Evolutionary conservation across 2,329 filamentous ascomycete species (phyloP).

Genomic region (Graphium sp.): DNA sequence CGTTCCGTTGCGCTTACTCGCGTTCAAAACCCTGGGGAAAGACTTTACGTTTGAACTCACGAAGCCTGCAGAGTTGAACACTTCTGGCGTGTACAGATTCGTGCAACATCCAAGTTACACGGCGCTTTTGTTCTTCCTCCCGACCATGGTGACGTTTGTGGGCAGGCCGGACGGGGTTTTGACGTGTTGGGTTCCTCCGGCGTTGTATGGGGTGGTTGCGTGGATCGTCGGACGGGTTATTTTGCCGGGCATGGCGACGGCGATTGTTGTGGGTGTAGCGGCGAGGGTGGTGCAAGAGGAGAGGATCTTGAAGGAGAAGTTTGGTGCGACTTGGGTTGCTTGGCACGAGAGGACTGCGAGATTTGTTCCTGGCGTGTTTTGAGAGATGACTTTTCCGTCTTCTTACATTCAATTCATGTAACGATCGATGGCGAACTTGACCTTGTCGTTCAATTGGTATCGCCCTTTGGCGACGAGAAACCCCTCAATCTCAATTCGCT

Average conservation of each 20-base stretch:
- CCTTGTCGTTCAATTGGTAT: no score
- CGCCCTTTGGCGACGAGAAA: no score
- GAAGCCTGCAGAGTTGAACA: constrained; percentile 25
- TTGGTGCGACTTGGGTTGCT: constrained; percentile 27
- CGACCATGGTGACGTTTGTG: constrained; percentile 5
- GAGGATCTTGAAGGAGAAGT: constrained; percentile 25
- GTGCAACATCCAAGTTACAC: constrained; percentile 36
- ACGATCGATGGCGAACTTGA: no score
- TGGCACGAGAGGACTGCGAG: constrained; percentile 29
- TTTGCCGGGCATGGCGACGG: constrained; percentile 5
- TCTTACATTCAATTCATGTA: no score
- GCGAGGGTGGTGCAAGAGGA: constrained; percentile 29
- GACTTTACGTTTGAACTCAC: constrained; percentile 36
- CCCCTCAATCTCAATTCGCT: no score
- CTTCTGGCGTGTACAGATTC: constrained; percentile 26
- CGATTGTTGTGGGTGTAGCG: constrained; percentile 11
- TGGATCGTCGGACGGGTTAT: constrained; percentile 4
- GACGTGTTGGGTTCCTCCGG: constrained; percentile 19
- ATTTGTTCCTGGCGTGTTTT: no score
- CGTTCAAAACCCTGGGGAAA: constrained; percentile 25
- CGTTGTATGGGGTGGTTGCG: constrained; percentile 5
- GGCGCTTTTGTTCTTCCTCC: constrained; percentile 19
- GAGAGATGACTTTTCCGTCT: no score
- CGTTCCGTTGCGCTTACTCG: constrained; percentile 14
- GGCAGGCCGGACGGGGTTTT: constrained; percentile 18